Conservation (phyloP, 805 yeast species). For the Pichia pseudocactophila region DNA sequence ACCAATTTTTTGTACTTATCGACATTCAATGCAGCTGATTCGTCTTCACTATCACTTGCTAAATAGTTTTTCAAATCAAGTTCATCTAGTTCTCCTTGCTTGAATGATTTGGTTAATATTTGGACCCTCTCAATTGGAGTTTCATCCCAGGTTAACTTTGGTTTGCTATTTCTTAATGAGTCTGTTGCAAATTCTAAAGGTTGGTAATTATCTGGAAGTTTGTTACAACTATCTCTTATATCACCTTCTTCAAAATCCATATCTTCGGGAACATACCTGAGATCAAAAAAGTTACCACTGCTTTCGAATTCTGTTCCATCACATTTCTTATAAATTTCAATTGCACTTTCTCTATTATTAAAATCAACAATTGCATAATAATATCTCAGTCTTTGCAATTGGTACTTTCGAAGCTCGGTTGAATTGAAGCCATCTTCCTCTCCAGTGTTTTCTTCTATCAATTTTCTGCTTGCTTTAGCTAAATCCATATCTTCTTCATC, state of each 20-base stretch:
- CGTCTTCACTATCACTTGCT: slow-evolving; percentile 67
- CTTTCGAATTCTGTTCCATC: slow-evolving; percentile 96
- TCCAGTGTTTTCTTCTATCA: slow-evolving; percentile 66
- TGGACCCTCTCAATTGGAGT: slow-evolving; percentile 85
- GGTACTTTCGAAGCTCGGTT: slow-evolving; percentile 78
- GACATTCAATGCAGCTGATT: slow-evolving; percentile 34
- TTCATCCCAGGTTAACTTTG: slow-evolving; percentile 96
- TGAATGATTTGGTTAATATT: slow-evolving; percentile 70
- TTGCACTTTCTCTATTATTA: slow-evolving; percentile 64
- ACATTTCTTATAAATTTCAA: slow-evolving; percentile 70
- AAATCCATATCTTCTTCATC: slow-evolving; percentile 37
- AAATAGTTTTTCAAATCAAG: slow-evolving; percentile 90
- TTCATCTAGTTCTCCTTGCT: slow-evolving; percentile 80
- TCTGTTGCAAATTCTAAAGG: slow-evolving; percentile 83
- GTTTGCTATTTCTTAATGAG: slow-evolving; percentile 94
- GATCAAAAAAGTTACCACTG: slow-evolving; percentile 87
- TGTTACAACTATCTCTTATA: slow-evolving; percentile 64
- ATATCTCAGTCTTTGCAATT: slow-evolving; percentile 84
- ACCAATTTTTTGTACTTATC: slow-evolving; percentile 50
- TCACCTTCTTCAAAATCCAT: slow-evolving; percentile 70
- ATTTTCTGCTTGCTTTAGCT: slow-evolving; percentile 57
- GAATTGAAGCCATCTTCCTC: slow-evolving; percentile 71
- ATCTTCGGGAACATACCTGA: slow-evolving; percentile 87
- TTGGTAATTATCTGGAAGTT: slow-evolving; percentile 67
- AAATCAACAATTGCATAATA: slow-evolving; percentile 87